Conservation (phyloP, 208 protist species). For the Acanthamoeba triangularis region DNA sequence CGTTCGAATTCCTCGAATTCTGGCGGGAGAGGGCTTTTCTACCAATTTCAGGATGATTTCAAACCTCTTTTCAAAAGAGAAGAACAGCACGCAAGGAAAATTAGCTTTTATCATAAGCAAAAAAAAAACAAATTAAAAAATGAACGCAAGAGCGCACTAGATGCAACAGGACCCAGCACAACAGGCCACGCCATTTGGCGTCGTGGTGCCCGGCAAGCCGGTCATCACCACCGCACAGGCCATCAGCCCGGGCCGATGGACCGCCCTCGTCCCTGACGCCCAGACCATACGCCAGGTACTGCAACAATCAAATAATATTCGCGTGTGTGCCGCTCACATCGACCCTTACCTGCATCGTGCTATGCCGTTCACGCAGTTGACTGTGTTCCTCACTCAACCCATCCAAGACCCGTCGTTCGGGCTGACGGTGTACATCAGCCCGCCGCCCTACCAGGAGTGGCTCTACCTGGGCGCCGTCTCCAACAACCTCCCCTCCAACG, state of each 20-base stretch:
- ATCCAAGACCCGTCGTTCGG: constrained; percentile 64
- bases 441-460: constrained; percentile 52
- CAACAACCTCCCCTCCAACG: constrained; percentile 52
- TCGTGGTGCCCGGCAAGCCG: constrained; percentile 52
- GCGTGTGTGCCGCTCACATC: not conserved
- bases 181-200: constrained; percentile 13
- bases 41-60: too few relatives aligned
- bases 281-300: constrained; percentile 18
- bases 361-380: not conserved
- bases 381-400: constrained; percentile 61
- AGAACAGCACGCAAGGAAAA: too few relatives aligned
- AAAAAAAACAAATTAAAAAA: too few relatives aligned
- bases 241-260: constrained; percentile 50
- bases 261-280: not conserved
- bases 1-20: not conserved
- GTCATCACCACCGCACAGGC: not conserved
- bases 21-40: not conserved
- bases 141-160: not conserved
- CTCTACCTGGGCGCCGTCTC: constrained; percentile 49
- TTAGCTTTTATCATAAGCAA: too few relatives aligned
- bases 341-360: not conserved
- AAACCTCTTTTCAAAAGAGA: too few relatives aligned
- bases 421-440: constrained; percentile 68
- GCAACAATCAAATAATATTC: not conserved
- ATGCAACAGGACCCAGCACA: not conserved